A percentile compares a stretch with the other conserved stretches of the same genome.
phyloP scores from a whole-genome alignment of 345 rosid genomes.

The Dipteronia sinensis region DNA sequence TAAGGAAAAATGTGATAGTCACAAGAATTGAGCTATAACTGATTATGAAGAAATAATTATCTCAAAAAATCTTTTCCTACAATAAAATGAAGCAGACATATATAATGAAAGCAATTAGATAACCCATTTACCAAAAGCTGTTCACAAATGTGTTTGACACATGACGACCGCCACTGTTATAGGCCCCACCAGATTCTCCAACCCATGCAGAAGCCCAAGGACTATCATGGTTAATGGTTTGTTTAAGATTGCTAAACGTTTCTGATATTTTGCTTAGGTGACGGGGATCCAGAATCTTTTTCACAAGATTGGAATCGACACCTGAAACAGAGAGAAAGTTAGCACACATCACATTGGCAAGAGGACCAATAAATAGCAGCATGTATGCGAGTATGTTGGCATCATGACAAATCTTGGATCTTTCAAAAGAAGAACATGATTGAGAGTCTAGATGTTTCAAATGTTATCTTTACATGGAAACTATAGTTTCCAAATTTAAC shows the following conservation, averaged over 20 bases:
- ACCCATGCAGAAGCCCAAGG: constrained; percentile 98
- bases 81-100: not conserved
- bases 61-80: constrained; percentile 11
- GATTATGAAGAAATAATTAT: not conserved
- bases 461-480: not conserved
- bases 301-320: constrained; percentile 65
- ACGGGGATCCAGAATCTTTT: constrained; percentile 77
- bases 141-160: constrained; percentile 86
- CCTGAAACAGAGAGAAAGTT: constrained; percentile 49
- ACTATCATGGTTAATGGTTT: constrained; percentile 60
- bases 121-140: constrained; percentile 80
- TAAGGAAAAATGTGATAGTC: constrained; percentile 20
- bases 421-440: not conserved
- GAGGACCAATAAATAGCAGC: not conserved
- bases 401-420: not conserved
- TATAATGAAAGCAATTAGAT: constrained; percentile 6
- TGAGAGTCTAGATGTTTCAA: not conserved
- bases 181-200: constrained; percentile 99
- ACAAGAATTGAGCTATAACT: constrained; percentile 3
- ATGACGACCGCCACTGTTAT: constrained; percentile 84
- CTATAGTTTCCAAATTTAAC: constrained; percentile 5
- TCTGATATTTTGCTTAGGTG: constrained; percentile 53
- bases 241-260: constrained; percentile 59
- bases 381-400: not conserved
- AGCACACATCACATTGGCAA: constrained; percentile 7